Base-by-base conservation (phyloP, 2,329 filamentous ascomycete genomes). In the Massarina eburnea region DNA sequence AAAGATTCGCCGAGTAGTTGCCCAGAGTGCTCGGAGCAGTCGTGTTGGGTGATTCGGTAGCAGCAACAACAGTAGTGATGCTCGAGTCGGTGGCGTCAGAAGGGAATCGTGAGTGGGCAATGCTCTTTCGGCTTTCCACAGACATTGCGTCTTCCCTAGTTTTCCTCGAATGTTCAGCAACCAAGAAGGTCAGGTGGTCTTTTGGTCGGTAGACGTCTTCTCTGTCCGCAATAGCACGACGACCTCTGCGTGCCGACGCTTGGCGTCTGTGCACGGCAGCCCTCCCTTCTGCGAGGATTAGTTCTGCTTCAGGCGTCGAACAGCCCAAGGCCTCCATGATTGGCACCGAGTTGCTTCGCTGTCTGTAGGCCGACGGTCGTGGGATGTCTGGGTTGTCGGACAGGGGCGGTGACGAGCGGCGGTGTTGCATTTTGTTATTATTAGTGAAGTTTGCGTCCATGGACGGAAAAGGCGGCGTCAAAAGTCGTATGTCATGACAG, bases 281-380 rank as follows among this genome's bases (percentile, higher is more conserved):
- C 43, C 56, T 61, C 22, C 66, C 65, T 36, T 69, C 67, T 14
- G 64, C 65, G 32, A 70, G 43, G 34, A 70, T 60, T 19, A 70
- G 48, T 36, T 61, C 54, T 37, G 67, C 67, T 46, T 70, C 67
- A 33, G 64, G 52, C 4, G 65, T 68, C 8, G 67, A 67, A 45
- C 65, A 68, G 36, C 66, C 65, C 32, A 70, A 24, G 22, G 60
- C 64, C 29, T 69, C 64, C 8, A 64, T 50, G 22, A 69, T 61
- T 8, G 67, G 66, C 10, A 68, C 49, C 2, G 67, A 70, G 39
- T 68, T 69, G 49, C 66, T 70, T 50, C 67, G 51, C 22, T 68
- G 54, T 42, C 67, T 58, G n/a, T 59, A 41, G 4, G 55, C 51
- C 38, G 34, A 49, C 19, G 59, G 59, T 22, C 65, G 58, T 9